Base-by-base conservation (phyloP, 805 yeast genomes). In the Yarrowia porcina region DNA sequence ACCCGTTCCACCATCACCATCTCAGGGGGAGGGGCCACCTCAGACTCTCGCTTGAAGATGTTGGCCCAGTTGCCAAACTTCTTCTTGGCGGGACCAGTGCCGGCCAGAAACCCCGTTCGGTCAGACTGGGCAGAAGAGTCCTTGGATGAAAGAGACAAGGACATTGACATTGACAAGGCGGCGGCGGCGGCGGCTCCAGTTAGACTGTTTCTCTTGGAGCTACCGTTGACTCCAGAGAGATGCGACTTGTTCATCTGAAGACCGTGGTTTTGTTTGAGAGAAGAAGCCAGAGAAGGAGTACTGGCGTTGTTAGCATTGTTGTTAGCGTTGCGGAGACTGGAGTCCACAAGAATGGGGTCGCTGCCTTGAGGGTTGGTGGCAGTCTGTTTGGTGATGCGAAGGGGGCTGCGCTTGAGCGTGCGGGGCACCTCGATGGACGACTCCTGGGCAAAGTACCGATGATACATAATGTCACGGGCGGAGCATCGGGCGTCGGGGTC, bases 401-500 rank as follows among this genome's bases (percentile, higher is more conserved):
- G 59, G 18, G 59, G 59, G 59, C 59, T 52, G 59, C 59, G 59
- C 25, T 52, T 52, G 59, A 52, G 59, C 3, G 59, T 52, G 44
- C 44, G 59, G 25, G 44, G 32, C 10, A 36, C 44, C 44, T 52
- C 59, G 25, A 36, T 36, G 15, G 59, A 15, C 17, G 44, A n/a
- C 44, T 52, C 59, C 27, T 21, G 47, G 21, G 38, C 30, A 39
- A 56, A 56, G 61, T 39, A 56, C 30, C 49, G 47, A 28, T 39
- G 49, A 13, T 30, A 30, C 39, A 69, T 61, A 32, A 69, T 47
- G 23, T 64, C 61, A 12, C 41, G 41, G 10, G 70, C 67, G 4
- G 67, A 27, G 42, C 65, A 65, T 12, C 75, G 67, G 11, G 15
- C 4, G n/a, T 74, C 72, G 1, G 97, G 96, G 73, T 90, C 86